Evolutionary conservation across 2,329 filamentous ascomycete species (phyloP).

Genomic region (Aureobasidium zeae): DNA sequence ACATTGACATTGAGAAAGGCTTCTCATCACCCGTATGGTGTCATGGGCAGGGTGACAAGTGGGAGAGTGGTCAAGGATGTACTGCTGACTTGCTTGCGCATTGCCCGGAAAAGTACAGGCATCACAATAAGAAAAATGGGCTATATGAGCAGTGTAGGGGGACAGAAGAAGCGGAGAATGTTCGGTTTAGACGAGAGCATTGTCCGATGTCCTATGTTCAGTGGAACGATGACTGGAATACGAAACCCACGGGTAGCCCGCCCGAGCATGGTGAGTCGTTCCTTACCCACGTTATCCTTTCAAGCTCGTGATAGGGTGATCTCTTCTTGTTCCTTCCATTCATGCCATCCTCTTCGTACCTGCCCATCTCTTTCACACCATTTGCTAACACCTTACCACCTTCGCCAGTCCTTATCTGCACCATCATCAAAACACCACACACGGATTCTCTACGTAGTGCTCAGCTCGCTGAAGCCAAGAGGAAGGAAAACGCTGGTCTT

Average conservation of each 20-base stretch:
- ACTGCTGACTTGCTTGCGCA: conserved; percentile 1
- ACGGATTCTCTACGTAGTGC: not conserved
- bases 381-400: too few relatives aligned
- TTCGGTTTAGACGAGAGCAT: not conserved
- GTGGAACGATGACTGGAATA: not conserved
- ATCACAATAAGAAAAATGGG: not conserved
- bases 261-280: conserved; percentile 1
- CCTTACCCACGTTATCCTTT: too few relatives aligned
- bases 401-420: conserved; percentile 4
- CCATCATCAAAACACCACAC: not conserved
- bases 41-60: not conserved
- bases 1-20: conserved; percentile 15
- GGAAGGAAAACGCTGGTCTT: not conserved
- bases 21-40: conserved; percentile 15
- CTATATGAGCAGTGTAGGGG: conserved; percentile 7
- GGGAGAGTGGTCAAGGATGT: conserved; percentile 6
- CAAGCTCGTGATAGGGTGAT: too few relatives aligned
- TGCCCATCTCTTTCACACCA: too few relatives aligned
- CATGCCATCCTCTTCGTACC: too few relatives aligned
- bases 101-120: conserved; percentile 6
- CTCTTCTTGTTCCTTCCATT: too few relatives aligned
- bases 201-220: conserved; percentile 4
- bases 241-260: not conserved
- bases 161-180: not conserved
- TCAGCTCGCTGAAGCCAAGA: not conserved